Percentiles rank a stretch among this genome's conserved stretches.
Evolutionary conservation across 495 filamentous ascomycete genomes (phyloP).

Genomic region (Annulohypoxylon stygium): DNA sequence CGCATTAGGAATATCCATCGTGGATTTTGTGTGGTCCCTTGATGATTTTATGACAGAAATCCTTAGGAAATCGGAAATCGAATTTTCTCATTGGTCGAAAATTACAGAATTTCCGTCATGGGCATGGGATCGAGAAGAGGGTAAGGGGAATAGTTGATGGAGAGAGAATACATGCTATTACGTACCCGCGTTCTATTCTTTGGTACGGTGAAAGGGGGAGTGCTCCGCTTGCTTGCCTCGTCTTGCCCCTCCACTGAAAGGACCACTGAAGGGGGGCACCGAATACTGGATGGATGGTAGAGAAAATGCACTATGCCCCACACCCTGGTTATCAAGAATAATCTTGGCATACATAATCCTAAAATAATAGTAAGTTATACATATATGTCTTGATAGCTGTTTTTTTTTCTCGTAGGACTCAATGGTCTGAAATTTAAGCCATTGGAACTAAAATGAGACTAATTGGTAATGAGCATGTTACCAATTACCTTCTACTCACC

Average conservation of each 20-base stretch:
- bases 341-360: constrained; percentile 38
- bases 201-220: constrained; percentile 34
- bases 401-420: constrained; percentile 22
- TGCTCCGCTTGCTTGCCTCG: constrained; percentile 32
- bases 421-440: constrained; percentile 28
- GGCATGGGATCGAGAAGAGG: constrained; percentile 31
- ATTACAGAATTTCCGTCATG: constrained; percentile 35
- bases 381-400: constrained; percentile 15
- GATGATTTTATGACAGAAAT: constrained; percentile 30
- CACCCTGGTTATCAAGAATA: constrained; percentile 37
- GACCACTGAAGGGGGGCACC: constrained; percentile 1
- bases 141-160: constrained; percentile 35
- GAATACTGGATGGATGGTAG: neutral
- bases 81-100: constrained; percentile 51
- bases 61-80: constrained; percentile 27
- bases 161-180: constrained; percentile 31
- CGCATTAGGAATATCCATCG: constrained; percentile 35
- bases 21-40: constrained; percentile 22
- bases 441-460: constrained; percentile 9
- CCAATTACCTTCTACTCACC: constrained; percentile 4
- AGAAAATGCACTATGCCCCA: constrained; percentile 26
- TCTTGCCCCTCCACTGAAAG: constrained; percentile 33
- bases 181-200: constrained; percentile 21
- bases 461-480: constrained; percentile 1
- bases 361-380: constrained; percentile 6